Base-by-base conservation (phyloP, 2,329 filamentous ascomycete genomes). In the Aspergillus piperis region DNA sequence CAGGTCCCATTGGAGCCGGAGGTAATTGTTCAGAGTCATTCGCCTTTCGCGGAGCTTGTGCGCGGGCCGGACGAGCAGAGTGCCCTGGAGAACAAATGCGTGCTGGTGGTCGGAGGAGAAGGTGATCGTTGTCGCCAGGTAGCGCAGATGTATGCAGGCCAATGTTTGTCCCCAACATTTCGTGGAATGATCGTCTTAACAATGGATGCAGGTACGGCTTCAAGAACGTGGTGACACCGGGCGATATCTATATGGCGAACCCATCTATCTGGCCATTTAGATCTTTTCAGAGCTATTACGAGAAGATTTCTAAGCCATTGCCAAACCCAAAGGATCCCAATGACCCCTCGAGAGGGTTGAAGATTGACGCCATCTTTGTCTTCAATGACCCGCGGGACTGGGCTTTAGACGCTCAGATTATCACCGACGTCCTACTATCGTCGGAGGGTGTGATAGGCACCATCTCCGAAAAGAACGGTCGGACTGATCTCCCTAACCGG, bases 351-450 rank as follows among this genome's bases (percentile, higher is more conserved):
- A 78, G 80, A 13, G 83, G 81, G 17, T 82, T 94, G 51, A 92
- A 91, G 68, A 89, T 99, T 67, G 92, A 96, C 71, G 92, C 93
- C 27, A 86, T 98, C 27, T 90, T 98, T 70, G 90, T 97, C 6
- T 97, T 94, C 83, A 96, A 96, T 74, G 95, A 98, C 76, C 93
- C 95, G 3, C 86, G 95, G 58, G 95, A 99, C 80, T 99, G 95
- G 95, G 92, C 90, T 0, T 83, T 97, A 8, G 94, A 98, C 75
- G 87, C 87, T 2, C 90, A 96, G 72, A 80, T 98, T 68, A 89
- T 98, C 59, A 77, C 90, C 57, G 95, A 99, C 75, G 79, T 96
- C 10, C 80, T 98, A 6, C 82, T 96, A 42, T 96, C 93, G 0
- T 82, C 86, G 17, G 70, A 83, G n/a, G 95, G 95, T 17, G 86